Evolutionary conservation across 495 filamentous ascomycete genomes (phyloP), one percentile per base, ranked within the genome.

Genomic region (Amniculicola lignicola): DNA sequence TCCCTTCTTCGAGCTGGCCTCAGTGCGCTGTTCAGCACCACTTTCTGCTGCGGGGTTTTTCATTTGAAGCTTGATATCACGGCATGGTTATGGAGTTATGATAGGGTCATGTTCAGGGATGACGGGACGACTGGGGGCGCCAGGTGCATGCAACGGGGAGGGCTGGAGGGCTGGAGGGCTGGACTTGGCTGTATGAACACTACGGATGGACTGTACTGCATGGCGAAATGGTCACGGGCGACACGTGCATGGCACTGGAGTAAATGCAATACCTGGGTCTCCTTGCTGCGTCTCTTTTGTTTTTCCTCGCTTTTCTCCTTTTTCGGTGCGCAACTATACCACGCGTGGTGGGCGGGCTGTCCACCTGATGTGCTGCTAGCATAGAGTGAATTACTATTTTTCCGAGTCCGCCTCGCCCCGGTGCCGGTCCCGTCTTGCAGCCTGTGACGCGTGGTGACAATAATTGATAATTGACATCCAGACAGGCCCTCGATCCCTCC

Each of bases 351-450:
- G 55, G 28, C 27, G 41, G 28, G 21, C n/a, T 21, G 40, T 47
- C 55, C 55, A 59, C 47, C 55, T 52, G 55, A 52, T 59, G 29
- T 29, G 24, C 16, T 51, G 41, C 27, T 58, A 43, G 38, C 46
- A 29, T 9, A 12, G 33, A 18, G 25, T 12, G 4, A 25, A 35
- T 37, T 35, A 19, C 31, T 31, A 11, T 41, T 1, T 10, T 35
- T 25, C 48, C 48, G 38, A 52, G 56, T 60, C 57, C 50, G 57
- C 57, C 57, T 60, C 54, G 57, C 16, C 18, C 16, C 35, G 29
- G 9, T 33, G 9, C 29, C n/a, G 9, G 9, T n/a, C 29, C 29
- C n/a, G 29, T 33, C 29, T n/a, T 33, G 29, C 29, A 7, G 29
- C 29, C 29, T n/a, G 29, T 33, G 29, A 33, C 29, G 29, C n/a